Conservation (phyloP, 768 basidiomycete genomes). For the Tricholomella constricta region DNA sequence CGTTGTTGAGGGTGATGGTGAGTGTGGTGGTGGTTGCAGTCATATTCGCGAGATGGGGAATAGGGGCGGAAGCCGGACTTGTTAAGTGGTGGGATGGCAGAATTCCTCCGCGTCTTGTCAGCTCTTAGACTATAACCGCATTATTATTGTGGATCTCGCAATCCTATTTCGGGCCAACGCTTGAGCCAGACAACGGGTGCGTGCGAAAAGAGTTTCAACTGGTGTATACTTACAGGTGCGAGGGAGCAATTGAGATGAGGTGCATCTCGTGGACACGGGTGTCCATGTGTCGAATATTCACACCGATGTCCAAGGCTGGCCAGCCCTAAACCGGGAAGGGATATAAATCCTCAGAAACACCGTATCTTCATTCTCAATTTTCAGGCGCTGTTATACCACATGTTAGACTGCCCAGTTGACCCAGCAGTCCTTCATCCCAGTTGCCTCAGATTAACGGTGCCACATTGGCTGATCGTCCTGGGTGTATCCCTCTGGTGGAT, state of each 20-base stretch:
- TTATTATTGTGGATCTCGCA: no score
- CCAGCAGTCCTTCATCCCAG: conserved; percentile 52
- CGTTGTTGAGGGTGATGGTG: conserved; percentile 55
- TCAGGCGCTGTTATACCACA: conserved; percentile 56
- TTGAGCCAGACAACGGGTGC: no score
- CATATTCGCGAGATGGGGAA: conserved; percentile 20
- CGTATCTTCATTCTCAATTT: conserved; percentile 13
- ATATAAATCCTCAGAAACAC: conserved; percentile 11
- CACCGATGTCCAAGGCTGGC: no score
- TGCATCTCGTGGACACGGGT: no score
- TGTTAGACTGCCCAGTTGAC: conserved; percentile 44
- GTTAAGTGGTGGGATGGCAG: not conserved
- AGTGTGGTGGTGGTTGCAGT: conserved; percentile 21
- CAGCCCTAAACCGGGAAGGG: conserved; percentile 46
- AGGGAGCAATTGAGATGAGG: no score
- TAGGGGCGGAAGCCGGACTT: not conserved
- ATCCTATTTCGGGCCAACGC: no score
- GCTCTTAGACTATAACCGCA: no score
- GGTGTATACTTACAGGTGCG: no score
- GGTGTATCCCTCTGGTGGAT: conserved; percentile 36
- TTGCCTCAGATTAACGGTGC: conserved; percentile 61
- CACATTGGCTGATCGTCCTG: conserved; percentile 65
- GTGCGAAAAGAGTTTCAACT: no score
- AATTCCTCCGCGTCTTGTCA: no score
- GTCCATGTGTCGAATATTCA: no score